Evolutionary conservation across 176 grass and related monocot genomes (phyloP).

Genomic region (Avena sativa): DNA sequence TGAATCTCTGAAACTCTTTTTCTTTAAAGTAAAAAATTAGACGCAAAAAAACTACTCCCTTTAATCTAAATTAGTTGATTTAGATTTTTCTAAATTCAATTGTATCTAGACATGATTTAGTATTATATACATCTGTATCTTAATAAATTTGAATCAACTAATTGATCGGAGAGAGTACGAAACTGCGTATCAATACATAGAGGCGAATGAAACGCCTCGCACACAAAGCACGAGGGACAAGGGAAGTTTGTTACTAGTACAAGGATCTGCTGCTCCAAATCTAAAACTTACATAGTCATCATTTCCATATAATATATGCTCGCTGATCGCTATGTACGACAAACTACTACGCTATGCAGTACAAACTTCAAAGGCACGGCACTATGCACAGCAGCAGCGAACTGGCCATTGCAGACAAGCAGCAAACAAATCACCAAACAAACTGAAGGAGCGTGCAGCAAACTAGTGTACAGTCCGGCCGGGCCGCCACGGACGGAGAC

Average conservation of each 20-base stretch:
- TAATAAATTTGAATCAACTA: no score
- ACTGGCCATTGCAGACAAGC: background rate
- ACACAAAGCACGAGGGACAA: background rate
- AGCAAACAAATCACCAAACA: background rate
- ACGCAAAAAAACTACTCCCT: no score
- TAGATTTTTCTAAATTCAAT: no score
- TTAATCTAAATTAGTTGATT: no score
- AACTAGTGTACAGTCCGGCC: constrained; percentile 4
- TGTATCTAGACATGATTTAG: no score
- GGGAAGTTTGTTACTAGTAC: background rate
- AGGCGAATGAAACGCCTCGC: background rate
- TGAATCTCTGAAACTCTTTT: no score
- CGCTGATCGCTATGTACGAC: background rate
- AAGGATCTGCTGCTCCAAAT: constrained; percentile 5
- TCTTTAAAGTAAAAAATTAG: no score
- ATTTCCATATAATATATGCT: background rate
- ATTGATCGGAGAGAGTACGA: no score
- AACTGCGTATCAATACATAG: background rate
- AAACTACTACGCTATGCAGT: background rate
- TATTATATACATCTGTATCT: no score
- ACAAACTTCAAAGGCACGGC: background rate
- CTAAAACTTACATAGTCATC: background rate
- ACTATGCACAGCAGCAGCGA: background rate
- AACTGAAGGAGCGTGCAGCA: constrained; percentile 13
- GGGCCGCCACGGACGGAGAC: background rate